phyloP scores from a whole-genome alignment of 345 rosid species.

The Eucalyptus coolabah region DNA sequence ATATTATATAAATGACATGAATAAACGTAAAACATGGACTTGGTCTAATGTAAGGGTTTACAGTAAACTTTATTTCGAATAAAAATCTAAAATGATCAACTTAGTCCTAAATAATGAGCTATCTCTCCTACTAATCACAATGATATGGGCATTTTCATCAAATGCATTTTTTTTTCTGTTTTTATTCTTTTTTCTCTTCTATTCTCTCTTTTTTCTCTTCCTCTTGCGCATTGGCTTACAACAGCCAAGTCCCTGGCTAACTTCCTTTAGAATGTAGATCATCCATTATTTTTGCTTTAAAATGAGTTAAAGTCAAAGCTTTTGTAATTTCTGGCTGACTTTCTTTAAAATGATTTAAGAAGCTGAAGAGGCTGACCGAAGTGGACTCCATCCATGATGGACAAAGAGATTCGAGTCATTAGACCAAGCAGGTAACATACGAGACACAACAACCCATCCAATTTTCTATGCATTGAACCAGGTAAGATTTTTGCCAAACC shows the following conservation, averaged over 20 bases:
- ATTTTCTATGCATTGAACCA: too few relatives aligned
- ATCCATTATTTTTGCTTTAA: neutral
- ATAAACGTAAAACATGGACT: neutral
- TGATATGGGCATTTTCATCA: neutral
- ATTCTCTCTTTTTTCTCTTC: neutral
- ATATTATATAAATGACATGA: neutral
- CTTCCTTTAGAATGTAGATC: neutral
- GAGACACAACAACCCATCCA: neutral
- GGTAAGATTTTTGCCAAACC: neutral
- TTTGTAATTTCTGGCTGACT: neutral
- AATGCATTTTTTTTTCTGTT: neutral
- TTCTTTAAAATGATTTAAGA: neutral
- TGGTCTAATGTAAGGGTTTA: neutral
- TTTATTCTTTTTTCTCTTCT: neutral
- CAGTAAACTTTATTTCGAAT: neutral
- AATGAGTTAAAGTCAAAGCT: neutral
- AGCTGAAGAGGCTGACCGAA: neutral
- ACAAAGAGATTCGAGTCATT: neutral
- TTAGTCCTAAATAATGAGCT: neutral
- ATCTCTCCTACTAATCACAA: neutral
- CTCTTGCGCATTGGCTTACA: neutral
- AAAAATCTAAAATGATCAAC: neutral
- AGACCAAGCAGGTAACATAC: neutral
- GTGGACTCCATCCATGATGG: neutral
- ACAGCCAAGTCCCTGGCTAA: neutral